Evolutionary conservation across 768 basidiomycete species (phyloP), one percentile per base, ranked within the genome.

Genomic region (Aureoboletus auriporus): DNA sequence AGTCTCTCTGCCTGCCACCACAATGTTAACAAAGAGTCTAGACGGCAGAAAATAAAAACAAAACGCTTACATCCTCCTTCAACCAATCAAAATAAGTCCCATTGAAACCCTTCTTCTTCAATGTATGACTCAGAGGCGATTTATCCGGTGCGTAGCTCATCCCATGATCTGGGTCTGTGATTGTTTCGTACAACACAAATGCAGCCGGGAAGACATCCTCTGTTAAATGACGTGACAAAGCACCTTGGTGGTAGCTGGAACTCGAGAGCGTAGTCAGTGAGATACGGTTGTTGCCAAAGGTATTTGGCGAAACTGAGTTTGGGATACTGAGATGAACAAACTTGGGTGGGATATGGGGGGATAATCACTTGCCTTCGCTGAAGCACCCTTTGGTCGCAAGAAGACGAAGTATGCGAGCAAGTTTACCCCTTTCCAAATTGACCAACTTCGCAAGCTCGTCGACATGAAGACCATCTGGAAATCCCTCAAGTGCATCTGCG

Each of bases 241-340:
- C 56, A 3, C 53, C 54, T 0, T 47, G 10, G 26, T 51, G 20
- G 4, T 23, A 23, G 20, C 4, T 38, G 17, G 44, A 59, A 27
- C 8, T 42, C 9, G 59, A 57, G 35, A 48, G 53, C 9, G 62
- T 55, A 1, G 61, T 41, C 8, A 66, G 57, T 4, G 69, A 70
- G 28, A 69, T 54, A n/a, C 65, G 69, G 37, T 64, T 70, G 46
- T 69, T 69, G 10, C 64, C 61, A 50, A 66, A 69, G 0, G 47
- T 47, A 14, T 67, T 57, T 10, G 55, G 54, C 10, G 53, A 42
- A 6, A 70, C 67, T 64, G n/a, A 29, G 33, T 16, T 33, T 5
- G 42, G 5, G 26, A 48, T 40, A 2, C 20, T 23, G 20, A 23
- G 20, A 35, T 7, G 31, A 36, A 26, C 20, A 26, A 14, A 12